Base-by-base conservation (phyloP, 345 rosid genomes). In the Lumnitzera racemosa region DNA sequence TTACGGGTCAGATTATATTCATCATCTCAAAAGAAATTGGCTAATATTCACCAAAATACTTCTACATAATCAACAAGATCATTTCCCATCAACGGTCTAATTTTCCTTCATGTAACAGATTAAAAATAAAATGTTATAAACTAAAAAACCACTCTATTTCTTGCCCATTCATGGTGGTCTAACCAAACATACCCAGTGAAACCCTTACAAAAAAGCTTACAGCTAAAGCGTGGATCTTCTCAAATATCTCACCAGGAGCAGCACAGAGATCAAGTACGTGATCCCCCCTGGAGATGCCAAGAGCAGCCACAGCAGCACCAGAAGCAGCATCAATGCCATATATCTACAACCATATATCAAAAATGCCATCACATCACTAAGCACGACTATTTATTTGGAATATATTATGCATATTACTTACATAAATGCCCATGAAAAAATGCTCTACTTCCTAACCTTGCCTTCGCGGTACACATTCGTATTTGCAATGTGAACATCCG, bases 261-360 rank as follows among this genome's bases (percentile, higher is more conserved):
- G 90, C 81, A 56, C 97, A 94, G 16, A 90, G 87, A 77, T 94
- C 97, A 61, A 90, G 89, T 61, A 94, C 90, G 66, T 90, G 90
- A 82, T 94, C 99, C 63, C 95, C 99, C 1, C 56, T 67, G 5
- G 85, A 80, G 36, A 90, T 71, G 61, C 68, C 65, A 80, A 94
- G 75, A 15, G 88, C 91, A 31, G 69, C 68, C 61, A 90, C 95
- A 59, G 99, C 89, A 5, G 99, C 96, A 24, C 96, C 97, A 3
- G 99, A 90, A 62, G 97, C 96, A 53, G 96, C 95, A 67, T 89
- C 96, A 49, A 92, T 84, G 58, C 97, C 99, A 80, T 85, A 92
- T 58, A 92, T 76, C 99, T 87, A 70, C 55, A 74, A 49, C 54
- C 60, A 51, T n/a, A 23, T 27, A 47, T 17, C 15, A 25, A 15